Base-by-base conservation (phyloP, 2,329 filamentous ascomycete genomes). In the Diaporthe vexans region DNA sequence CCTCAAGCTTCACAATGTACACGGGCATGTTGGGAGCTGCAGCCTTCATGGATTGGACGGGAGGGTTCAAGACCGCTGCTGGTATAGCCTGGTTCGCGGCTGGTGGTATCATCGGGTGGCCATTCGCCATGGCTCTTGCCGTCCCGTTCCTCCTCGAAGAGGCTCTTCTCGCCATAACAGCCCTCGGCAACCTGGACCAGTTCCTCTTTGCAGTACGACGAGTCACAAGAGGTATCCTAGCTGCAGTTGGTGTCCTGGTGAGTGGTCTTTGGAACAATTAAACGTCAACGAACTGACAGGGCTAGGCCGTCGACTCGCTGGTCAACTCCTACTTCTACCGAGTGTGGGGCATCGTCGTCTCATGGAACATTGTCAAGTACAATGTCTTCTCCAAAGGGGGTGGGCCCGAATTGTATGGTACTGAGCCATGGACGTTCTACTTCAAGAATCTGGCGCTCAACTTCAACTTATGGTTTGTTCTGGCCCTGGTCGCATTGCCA, bases 1-100 rank as follows among this genome's bases (percentile, higher is more conserved):
- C 97, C 0, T 98, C 95, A 11, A 98, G 94, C 82, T 99, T 99
- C 81, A 94, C 97, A 80, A 99, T 99, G 97, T 98, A 97, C 82
- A 94, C 92, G 75, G 92, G 91, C 19, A 97, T 97, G 88, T 86
- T 98, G 10, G 97, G 95, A 15, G 91, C 95, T 72, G 90, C 95
- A 1, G 91, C 94, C 0, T 99, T 98, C 83, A 93, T 99, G 90
- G 94, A 98, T 83, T 97, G 94, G 93, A 90, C 90, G 51, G 92
- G 92, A 26, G 94, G 94, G 0, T 86, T 95, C 59, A 94, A 93
- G 82, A 97, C 94, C 0, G 92, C 94, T 0, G 89, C 91, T 80
- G 97, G 94, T 51, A 95, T 99, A 76, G 93, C 94, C 83, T 98
- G 94, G 92, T 97, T 98, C 80, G 95, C 94, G 19, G 85, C 95